phyloP scores from a whole-genome alignment of 1,284 basidiomycete genomes.

The Spongispora temasekensis region DNA sequence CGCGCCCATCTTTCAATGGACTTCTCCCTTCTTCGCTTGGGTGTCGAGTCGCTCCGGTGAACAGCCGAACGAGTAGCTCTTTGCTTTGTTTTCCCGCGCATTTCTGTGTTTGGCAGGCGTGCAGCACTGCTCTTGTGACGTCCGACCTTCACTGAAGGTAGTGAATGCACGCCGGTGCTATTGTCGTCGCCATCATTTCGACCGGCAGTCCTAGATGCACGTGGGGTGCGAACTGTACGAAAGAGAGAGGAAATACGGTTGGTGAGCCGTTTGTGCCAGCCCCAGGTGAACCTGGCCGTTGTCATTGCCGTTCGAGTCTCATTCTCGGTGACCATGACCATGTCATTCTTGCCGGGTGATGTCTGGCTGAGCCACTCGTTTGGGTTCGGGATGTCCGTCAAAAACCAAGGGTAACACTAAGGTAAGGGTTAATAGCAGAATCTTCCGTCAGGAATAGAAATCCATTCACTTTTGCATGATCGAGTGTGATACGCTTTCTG shows the following conservation, averaged over 20 bases:
- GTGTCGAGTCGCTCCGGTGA: slow-evolving; percentile 22
- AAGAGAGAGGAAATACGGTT: slow-evolving; percentile 50
- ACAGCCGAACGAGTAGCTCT: slow-evolving; percentile 18
- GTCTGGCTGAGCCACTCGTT: slow-evolving; percentile 82
- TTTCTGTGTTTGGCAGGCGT: slow-evolving; percentile 13
- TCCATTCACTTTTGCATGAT: slow-evolving; percentile 78
- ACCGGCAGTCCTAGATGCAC: slow-evolving; percentile 36
- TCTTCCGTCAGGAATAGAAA: slow-evolving; percentile 8
- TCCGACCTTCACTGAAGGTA: slow-evolving; percentile 19
- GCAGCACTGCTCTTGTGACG: slow-evolving; percentile 25
- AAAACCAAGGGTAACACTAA: slow-evolving; percentile 75
- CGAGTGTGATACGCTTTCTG: slow-evolving; percentile 75
- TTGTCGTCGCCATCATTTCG: slow-evolving; percentile 30
- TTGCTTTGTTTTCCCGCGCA: slow-evolving; percentile 21
- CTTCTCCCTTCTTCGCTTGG: slow-evolving; percentile 31
- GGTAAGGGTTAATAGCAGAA: slow-evolving; percentile 11
- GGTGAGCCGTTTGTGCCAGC: slow-evolving; percentile 47
- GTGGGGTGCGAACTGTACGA: slow-evolving; percentile 42
- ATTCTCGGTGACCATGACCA: slow-evolving; percentile 72
- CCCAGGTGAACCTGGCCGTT: slow-evolving; percentile 55
- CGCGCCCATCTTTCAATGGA: slow-evolving; percentile 39
- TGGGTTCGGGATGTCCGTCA: slow-evolving; percentile 71
- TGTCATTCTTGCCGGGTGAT: slow-evolving; percentile 57
- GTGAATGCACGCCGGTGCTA: slow-evolving; percentile 35
- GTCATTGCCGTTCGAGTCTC: slow-evolving; percentile 83